Base-by-base conservation (phyloP, 352 stramenopile genomes). In the Phytophthora cryptogea region DNA sequence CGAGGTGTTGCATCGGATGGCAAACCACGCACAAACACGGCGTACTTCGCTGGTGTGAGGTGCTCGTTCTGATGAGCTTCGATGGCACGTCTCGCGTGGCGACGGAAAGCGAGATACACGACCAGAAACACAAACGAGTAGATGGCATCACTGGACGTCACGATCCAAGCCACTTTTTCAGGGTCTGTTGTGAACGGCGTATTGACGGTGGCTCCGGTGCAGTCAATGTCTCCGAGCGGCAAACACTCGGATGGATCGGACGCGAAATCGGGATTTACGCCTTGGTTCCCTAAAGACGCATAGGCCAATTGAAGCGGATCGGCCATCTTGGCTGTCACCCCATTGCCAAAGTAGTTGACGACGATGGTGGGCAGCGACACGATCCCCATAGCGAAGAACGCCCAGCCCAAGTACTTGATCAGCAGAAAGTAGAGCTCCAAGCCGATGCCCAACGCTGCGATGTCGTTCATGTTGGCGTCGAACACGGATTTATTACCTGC, bases 371-470 rank as follows among this genome's bases (percentile, higher is more conserved):
- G 86, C 13, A 92, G 52, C 13, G 86, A 70, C 5, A 90, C 44
- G 32, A 90, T 54, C 11, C 83, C 83, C 81, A 94, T 92, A 39
- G 72, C n/a, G 5, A 91, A 43, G 48, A 95, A 92, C 5, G 68
- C 63, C 16, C 84, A 62, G 28, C 66, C 66, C 51, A 90, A 46
- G 47, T 91, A 89, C 74, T 93, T 90, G 39, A 82, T 88, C 28
- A 95, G 59, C 68, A 94, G 83, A 35, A 95, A 95, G 43, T 94
- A 95, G 4, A 95, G 70, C 69, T 90, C 76, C 64, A 95, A 73
- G 9, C 84, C 86, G 36, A 95, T 92, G 13, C 86, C 86, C 30
- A 95, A 57, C 23, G 76, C 75, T 17, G 79, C 84, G 42, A 95
- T 94, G 60, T 90, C 81, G 40, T 54, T 64, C 79, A 93, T 89